Conservation (phyloP, 129 eudicot genomes). For the Artemisia annua region DNA sequence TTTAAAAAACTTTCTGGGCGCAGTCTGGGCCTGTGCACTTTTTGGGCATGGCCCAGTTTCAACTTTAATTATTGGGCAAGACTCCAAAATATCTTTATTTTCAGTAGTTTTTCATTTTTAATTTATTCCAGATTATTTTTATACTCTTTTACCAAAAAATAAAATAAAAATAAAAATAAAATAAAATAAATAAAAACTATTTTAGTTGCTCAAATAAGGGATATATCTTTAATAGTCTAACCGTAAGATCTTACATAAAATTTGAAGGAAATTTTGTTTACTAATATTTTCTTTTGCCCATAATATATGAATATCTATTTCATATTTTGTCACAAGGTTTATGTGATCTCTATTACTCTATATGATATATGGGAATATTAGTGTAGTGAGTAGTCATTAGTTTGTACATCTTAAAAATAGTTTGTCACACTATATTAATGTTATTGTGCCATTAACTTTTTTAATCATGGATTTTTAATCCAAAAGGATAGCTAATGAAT, state of each 20-base stretch:
- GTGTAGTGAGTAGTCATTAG: background rate
- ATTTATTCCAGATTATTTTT: background rate
- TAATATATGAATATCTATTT: background rate
- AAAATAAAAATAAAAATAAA: no score
- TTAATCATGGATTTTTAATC: background rate
- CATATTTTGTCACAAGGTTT: background rate
- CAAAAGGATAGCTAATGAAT: conserved; percentile 15
- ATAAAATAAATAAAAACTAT: no score
- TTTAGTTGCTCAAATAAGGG: no score
- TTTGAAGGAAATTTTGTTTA: no score
- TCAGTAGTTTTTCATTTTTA: background rate
- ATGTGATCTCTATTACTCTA: background rate
- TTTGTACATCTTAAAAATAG: background rate
- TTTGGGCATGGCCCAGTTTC: background rate
- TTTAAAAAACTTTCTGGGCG: background rate
- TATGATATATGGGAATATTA: background rate
- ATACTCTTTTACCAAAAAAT: no score
- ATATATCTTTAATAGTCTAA: no score
- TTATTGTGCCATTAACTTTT: background rate
- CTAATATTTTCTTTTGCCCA: no score
- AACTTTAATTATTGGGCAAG: conserved; percentile 1
- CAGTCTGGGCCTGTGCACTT: background rate
- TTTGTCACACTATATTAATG: background rate
- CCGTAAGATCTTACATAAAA: no score
- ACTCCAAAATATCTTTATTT: background rate